Base-by-base conservation (phyloP, 2,329 filamentous ascomycete species). In the Escovopsis weberi region DNA sequence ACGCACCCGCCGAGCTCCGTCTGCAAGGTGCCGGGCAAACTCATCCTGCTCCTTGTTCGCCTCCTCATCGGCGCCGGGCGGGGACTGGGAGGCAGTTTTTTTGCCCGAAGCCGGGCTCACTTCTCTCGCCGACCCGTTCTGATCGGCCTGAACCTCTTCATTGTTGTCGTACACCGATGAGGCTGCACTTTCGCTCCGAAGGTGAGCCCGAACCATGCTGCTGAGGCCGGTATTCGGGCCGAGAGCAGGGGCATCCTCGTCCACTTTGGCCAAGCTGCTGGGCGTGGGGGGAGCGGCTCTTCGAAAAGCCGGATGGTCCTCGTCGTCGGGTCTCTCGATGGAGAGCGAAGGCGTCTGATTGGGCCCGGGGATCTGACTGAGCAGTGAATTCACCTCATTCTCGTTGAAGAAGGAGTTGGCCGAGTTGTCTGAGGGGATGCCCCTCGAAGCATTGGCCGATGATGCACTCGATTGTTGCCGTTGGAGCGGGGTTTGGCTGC, bases 191-290 rank as follows among this genome's bases (percentile, higher is more conserved):
- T 81, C 78, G 32, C 78, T 78, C 40, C 91, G 78, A 35, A 96
- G 65, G 65, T 96, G 91, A 47, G 88, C 81, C 30, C 82, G 78
- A 38, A 94, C 80, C 67, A 94, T 74, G 2, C 82, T 83, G 53
- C 81, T 89, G 12, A 95, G 68, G 1, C 85, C 86, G 10, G 56
- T 43, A 12, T 67, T 67, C 0, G 83, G 80, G 2, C 82, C 82
- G 6, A 94, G 64, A 0, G 85, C 93, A 1, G 88, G 87, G 0
- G 87, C 94, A 53, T 94, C 85, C 9, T 59, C 57, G 0, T 68
- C 38, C 8, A 4, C 33, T 5, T 12, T 41, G 26, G n/a, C 30
- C 40, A 34, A 33, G 28, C 33, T 30, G 30, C 41, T 41, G 1
- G 70, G 67, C 0, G 64, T 66, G 1, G 68, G 65, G 4, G 67